Base-by-base conservation (phyloP, 495 filamentous ascomycete species). In the Aspergillus haitiensis region DNA sequence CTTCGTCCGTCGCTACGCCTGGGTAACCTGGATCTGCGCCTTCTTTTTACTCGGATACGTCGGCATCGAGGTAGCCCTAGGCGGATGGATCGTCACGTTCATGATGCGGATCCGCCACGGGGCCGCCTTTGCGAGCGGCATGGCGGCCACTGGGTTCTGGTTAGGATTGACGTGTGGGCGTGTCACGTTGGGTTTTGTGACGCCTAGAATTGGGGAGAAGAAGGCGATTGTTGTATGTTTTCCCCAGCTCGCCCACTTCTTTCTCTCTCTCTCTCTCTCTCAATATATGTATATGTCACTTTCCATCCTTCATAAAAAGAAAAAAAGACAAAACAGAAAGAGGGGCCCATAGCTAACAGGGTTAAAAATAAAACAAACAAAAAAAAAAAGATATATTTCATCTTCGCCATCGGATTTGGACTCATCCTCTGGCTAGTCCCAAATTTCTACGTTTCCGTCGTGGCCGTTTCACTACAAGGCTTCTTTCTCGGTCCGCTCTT, bases 31-130 rank as follows among this genome's bases (percentile, higher is more conserved):
- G 90, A 71, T 94, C 21, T 83, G 84, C 37, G 82, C 92, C 8
- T 45, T 88, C 13, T 96, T 95, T 72, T 72, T 94, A 39, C 78
- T 96, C 3, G 83, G 82, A 40, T 95, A 94, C 65, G 89, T 94
- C 10, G 92, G 92, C 44, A 75, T 86, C n/a, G 92, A 97, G 69
- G 92, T 97, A 18, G 85, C 87, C 0, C 80, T 96, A 0, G 90
- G 91, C 34, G 86, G 86, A 8, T 88, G 86, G 85, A 83, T 88
- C 59, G 83, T 86, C 36, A 81, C 78, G 3, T 88, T 87, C 60
- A 87, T 87, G 83, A 82, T 84, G 13, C 73, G 74, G 11, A 80
- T 87, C 15, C 74, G 86, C 15, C 66, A 86, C 52, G 84, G 80
- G 3, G 64, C 58, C 8, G 68, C 77, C 3, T 88, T 87, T 60